A percentile compares a stretch with the other conserved stretches of the same genome.
Evolutionary conservation across 225 moss, liverwort and hornwort species (phyloP).

Genomic region (Marchantia polymorpha): DNA sequence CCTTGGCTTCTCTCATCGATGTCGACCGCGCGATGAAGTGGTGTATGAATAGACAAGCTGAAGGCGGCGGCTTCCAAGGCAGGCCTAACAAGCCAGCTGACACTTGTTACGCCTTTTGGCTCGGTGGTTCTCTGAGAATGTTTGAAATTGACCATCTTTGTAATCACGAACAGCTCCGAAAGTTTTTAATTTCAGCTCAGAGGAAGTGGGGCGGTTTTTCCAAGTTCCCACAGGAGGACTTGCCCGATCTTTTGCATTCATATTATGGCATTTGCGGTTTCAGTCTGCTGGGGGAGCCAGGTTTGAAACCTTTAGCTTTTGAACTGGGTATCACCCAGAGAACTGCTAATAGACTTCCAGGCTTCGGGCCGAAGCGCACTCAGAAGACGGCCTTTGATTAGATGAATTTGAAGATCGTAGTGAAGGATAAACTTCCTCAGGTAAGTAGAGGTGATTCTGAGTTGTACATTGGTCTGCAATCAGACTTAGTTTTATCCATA

Average conservation of each 20-base stretch:
- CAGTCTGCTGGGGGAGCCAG: constrained; percentile 74
- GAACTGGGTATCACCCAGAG: constrained; percentile 75
- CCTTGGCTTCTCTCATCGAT: constrained; percentile 42
- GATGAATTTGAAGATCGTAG: too few relatives aligned
- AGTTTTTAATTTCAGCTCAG: constrained; percentile 39
- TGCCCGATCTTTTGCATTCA: constrained; percentile 81
- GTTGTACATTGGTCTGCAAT: too few relatives aligned
- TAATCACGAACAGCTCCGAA: constrained; percentile 30
- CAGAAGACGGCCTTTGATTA: not conserved
- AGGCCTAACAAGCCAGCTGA: constrained; percentile 89
- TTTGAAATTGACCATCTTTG: constrained; percentile 38
- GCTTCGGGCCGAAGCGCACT: constrained; percentile 12
- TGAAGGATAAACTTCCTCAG: too few relatives aligned
- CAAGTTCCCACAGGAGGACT: constrained; percentile 54
- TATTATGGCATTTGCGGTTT: constrained; percentile 88
- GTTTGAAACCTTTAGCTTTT: constrained; percentile 61
- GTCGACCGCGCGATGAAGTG: constrained; percentile 51
- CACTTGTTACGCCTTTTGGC: constrained; percentile 96
- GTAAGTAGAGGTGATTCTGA: too few relatives aligned
- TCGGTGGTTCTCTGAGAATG: constrained; percentile 38
- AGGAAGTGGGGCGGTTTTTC: constrained; percentile 82
- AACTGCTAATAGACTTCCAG: constrained; percentile 48
- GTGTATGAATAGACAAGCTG: constrained; percentile 80
- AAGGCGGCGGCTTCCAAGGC: constrained; percentile 87
- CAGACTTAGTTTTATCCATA: too few relatives aligned